Conservation (phyloP, 2,329 filamentous ascomycete genomes). For the Zymoseptoria brevis region DNA sequence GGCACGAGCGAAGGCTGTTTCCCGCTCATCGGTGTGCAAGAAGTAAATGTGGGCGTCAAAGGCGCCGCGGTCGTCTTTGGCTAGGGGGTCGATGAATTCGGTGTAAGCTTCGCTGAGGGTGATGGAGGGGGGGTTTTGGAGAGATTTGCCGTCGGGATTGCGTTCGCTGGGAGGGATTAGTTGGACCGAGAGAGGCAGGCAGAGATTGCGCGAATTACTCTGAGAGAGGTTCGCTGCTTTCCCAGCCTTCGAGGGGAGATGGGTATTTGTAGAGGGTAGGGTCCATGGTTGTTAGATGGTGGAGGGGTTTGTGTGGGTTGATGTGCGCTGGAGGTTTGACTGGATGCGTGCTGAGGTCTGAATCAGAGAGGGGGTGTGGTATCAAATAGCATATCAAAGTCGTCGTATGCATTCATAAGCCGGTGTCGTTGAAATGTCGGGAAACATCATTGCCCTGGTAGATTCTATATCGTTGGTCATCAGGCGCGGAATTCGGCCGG, state of each 20-base stretch:
- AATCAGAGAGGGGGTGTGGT: background rate
- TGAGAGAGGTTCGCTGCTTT: slow-evolving; percentile 40
- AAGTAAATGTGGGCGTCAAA: slow-evolving; percentile 90
- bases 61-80: slow-evolving; percentile 58
- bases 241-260: slow-evolving; percentile 47
- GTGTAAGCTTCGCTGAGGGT: slow-evolving; percentile 60
- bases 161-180: slow-evolving; percentile 6
- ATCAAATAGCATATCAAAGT: background rate
- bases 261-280: slow-evolving; percentile 47
- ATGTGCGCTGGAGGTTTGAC: background rate
- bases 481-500: background rate
- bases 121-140: slow-evolving; percentile 56
- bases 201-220: too few species aligned
- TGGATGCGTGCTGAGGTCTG: background rate
- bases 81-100: slow-evolving; percentile 59
- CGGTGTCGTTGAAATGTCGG: background rate
- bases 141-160: slow-evolving; percentile 65
- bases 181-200: too few species aligned
- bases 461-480: background rate
- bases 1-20: slow-evolving; percentile 59
- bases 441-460: background rate
- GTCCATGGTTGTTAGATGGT: slow-evolving; percentile 30
- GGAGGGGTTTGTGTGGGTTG: background rate
- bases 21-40: slow-evolving; percentile 52
- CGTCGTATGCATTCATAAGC: background rate